Percentiles rank a stretch among this genome's conserved stretches.
Conservation (phyloP, 305 asterid genomes). For the Fraxinus latifolia region DNA sequence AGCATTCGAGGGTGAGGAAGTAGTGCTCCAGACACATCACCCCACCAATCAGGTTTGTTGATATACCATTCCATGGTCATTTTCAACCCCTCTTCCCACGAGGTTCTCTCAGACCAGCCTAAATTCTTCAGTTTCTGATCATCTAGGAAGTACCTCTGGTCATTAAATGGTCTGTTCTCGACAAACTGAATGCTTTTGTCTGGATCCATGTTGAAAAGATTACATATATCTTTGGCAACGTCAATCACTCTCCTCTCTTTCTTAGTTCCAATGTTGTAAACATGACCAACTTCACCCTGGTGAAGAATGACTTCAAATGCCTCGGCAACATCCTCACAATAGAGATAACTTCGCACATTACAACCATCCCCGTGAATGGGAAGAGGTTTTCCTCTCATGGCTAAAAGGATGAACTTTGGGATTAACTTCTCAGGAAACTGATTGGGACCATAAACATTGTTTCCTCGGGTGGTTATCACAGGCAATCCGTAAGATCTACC, state of each 20-base stretch:
- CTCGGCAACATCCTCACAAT: conserved; percentile 73
- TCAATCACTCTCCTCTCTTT: conserved; percentile 63
- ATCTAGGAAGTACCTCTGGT: conserved; percentile 63
- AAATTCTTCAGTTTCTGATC: conserved; percentile 62
- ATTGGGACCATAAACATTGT: conserved; percentile 71
- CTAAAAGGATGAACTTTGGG: conserved; percentile 65
- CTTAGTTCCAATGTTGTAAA: conserved; percentile 61
- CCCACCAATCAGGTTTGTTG: conserved; percentile 67
- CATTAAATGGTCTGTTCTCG: conserved; percentile 69
- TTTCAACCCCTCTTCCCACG: conserved; percentile 60
- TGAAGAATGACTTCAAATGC: conserved; percentile 66
- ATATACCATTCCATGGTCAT: conserved; percentile 67
- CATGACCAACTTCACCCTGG: conserved; percentile 69
- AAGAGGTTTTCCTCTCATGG: conserved; percentile 58
- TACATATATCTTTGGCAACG: conserved; percentile 57
- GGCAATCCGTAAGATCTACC: conserved; percentile 79
- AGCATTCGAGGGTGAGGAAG: conserved; percentile 69
- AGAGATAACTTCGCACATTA: conserved; percentile 63
- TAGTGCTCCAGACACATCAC: conserved; percentile 67
- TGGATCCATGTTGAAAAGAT: conserved; percentile 46
- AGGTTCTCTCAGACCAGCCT: conserved; percentile 60
- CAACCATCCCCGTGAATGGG: conserved; percentile 71
- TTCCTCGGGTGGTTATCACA: conserved; percentile 81
- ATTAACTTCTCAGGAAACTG: conserved; percentile 70
- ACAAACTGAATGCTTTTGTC: conserved; percentile 58